These are phyloP conservation scores for Umbelopsis sp. DNA, from an alignment of 192 early-diverging fungal species.

Conservation along the genomic window DNA sequence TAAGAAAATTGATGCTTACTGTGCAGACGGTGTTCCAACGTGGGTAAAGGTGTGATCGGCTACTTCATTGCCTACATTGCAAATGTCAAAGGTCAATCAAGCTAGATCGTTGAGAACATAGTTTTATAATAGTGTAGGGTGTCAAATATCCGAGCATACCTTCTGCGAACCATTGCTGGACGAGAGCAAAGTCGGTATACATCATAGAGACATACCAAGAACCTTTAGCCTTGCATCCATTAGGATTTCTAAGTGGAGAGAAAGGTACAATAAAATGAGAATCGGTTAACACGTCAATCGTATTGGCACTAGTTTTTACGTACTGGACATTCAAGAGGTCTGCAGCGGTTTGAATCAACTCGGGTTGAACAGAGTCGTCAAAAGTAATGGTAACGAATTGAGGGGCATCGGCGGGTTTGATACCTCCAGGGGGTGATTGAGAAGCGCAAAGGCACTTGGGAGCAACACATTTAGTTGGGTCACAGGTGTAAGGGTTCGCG, in stretches of 20 bases:
- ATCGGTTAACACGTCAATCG: slow-evolving; percentile 1
- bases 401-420: slow-evolving; percentile 50
- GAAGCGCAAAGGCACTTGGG: slow-evolving; percentile 58
- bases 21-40: slow-evolving; percentile 40
- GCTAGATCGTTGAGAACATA: neutral
- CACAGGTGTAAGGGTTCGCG: slow-evolving; percentile 39
- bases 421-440: slow-evolving; percentile 48
- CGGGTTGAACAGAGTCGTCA: slow-evolving; percentile 63
- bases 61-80: slow-evolving; percentile 56
- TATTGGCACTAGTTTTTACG: slow-evolving; percentile 11
- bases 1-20: slow-evolving; percentile 28
- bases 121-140: neutral
- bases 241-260: slow-evolving; percentile 42
- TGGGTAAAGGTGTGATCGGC: slow-evolving; percentile 52
- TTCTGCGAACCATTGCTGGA: slow-evolving; percentile 61
- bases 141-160: slow-evolving; percentile 55
- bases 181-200: slow-evolving; percentile 64
- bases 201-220: slow-evolving; percentile 65
- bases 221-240: slow-evolving; percentile 46
- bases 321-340: slow-evolving; percentile 43
- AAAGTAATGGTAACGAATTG: slow-evolving; percentile 66
- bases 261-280: slow-evolving; percentile 18
- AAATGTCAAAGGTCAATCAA: neutral
- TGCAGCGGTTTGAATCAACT: slow-evolving; percentile 35
- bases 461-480: slow-evolving; percentile 50